Base-by-base conservation (phyloP, 352 stramenopile species). In the Globisporangium cederbergense region DNA sequence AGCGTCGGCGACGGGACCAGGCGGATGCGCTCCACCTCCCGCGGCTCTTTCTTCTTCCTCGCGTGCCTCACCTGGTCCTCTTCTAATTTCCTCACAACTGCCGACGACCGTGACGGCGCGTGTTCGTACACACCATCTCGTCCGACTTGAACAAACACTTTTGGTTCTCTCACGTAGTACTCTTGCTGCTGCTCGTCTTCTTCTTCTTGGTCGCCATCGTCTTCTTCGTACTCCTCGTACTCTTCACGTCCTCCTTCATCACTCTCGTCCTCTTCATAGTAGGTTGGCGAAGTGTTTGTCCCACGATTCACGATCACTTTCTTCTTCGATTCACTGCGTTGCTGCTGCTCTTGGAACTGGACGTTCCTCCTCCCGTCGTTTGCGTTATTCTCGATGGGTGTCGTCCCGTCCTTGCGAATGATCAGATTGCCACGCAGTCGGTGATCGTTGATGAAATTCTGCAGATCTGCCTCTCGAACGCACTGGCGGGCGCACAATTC, bases 381-480 rank as follows among this genome's bases (percentile, higher is more conserved):
- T 6, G 57, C 52, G 18, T 74, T 68, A 18, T 46, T 51, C 9
- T 65, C 57, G 25, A 36, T 66, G 7, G 55, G 55, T 6, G 55
- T 34, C 4, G 42, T 49, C 2, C 20, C 53, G 2, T 68, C 63
- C 51, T 85, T 86, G 14, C 68, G 61, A 57, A 90, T 81, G 18
- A 88, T 64, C 9, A 91, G 70, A 38, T 90, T 89, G 5, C 84
- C 84, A 2, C 84, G 80, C 30, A 93, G 64, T 9, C 84, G 84
- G 55, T 93, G 81, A 45, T 90, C 84, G 45, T 91, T 90, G 65
- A 93, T 88, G 58, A 90, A 91, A 51, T 91, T 93, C 62, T 91
- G 84, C 32, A 93, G 42, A 61, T 88, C 84, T 2, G 80, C 79
- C 58, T 93, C 84, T 16, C 84, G 80, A 50, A 93, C 81, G 18